phyloP scores from a whole-genome alignment of 1,284 basidiomycete genomes.

The Cutaneotrichosporon spelunceum region DNA sequence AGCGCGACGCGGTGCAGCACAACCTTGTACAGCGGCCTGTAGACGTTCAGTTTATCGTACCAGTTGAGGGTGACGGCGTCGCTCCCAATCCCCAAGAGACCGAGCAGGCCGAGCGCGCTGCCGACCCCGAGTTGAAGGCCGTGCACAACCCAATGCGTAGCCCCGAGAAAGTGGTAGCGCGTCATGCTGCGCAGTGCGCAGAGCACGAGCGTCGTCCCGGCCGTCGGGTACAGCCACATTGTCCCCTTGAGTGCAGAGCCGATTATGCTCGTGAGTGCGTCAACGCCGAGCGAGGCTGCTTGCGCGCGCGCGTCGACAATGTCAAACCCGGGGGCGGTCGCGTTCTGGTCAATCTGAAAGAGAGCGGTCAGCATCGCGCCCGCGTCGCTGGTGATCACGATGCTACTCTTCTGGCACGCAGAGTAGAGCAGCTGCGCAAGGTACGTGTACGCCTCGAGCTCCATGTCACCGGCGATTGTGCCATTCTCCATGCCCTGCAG shows the following conservation, averaged over 20 bases:
- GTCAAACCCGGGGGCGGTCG: background rate
- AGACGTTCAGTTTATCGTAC: background rate
- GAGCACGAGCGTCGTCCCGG: conserved; percentile 28
- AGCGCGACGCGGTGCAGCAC: background rate
- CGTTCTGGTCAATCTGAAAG: background rate
- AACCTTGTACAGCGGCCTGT: background rate
- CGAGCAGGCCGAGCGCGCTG: conserved; percentile 21
- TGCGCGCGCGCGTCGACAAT: background rate
- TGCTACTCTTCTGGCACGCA: background rate
- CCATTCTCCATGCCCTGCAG: background rate
- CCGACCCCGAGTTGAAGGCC: conserved; percentile 22
- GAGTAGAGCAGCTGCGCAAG: background rate
- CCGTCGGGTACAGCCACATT: background rate
- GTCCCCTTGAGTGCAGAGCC: background rate
- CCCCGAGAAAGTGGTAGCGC: conserved; percentile 23
- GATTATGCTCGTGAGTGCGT: background rate
- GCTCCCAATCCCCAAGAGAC: conserved; percentile 21
- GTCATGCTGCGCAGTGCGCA: conserved; percentile 26
- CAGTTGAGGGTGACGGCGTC: background rate
- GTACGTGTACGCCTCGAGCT: background rate
- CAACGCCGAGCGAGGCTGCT: background rate
- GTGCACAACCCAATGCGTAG: conserved; percentile 23
- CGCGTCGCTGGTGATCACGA: background rate
- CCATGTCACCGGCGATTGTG: background rate
- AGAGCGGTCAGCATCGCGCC: background rate